phyloP scores from a whole-genome alignment of 1,284 basidiomycete species.

The Sutorius eximius region DNA sequence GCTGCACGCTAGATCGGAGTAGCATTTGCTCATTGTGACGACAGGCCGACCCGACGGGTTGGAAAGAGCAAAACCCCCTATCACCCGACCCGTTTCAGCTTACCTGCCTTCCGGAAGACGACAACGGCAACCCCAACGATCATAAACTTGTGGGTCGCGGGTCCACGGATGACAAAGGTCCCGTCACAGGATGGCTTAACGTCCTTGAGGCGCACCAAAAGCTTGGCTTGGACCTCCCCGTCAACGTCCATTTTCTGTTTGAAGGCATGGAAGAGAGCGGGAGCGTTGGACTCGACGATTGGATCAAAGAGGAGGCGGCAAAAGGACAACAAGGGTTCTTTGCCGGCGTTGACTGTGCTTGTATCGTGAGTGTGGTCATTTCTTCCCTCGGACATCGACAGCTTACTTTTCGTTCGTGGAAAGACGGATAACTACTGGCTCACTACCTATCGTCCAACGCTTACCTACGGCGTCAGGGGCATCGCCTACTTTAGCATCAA shows the following conservation, averaged over 20 bases:
- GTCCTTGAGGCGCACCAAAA: constrained; percentile 83
- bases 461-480: constrained; percentile 81
- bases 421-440: neutral
- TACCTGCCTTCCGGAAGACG: constrained; percentile 36
- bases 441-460: constrained; percentile 25
- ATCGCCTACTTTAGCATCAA: constrained; percentile 84
- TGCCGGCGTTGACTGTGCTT: constrained; percentile 85
- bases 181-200: constrained; percentile 89
- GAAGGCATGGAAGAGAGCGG: constrained; percentile 82
- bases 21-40: constrained; percentile 31
- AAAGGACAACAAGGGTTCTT: constrained; percentile 67
- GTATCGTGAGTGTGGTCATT: constrained; percentile 65
- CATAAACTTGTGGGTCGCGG: constrained; percentile 81
- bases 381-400: too few species aligned
- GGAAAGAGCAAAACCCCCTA: constrained; percentile 28
- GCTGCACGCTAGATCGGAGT: neutral
- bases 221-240: constrained; percentile 78
- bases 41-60: constrained; percentile 73
- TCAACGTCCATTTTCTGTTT: constrained; percentile 91
- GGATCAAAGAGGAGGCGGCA: constrained; percentile 74
- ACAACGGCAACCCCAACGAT: constrained; percentile 38
- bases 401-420: neutral
- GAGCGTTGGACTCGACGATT: constrained; percentile 52
- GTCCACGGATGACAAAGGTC: constrained; percentile 89
- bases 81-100: constrained; percentile 82